Evolutionary conservation across 2,329 filamentous ascomycete genomes (phyloP), one percentile per base, ranked within the genome.

Genomic region (Colletotrichum sp.): DNA sequence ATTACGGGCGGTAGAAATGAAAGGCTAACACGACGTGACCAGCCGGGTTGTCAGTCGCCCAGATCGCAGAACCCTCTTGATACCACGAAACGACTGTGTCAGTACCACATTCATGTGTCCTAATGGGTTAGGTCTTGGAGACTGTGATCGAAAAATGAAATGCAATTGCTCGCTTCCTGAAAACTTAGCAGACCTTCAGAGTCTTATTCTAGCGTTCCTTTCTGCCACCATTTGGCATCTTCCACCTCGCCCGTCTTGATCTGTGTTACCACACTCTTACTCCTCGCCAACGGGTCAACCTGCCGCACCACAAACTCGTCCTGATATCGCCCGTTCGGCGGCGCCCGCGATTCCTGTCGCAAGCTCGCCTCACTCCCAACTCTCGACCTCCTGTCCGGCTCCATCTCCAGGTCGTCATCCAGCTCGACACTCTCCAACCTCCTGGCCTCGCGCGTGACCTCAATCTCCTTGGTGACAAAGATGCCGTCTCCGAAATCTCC

Each of bases 331-430:
- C n/a, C 58, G 12, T 8, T 27, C 31, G 11, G 27, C 15, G 15
- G 36, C 55, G 66, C 65, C 15, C 13, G 11, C 51, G 61, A 11
- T 8, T 73, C 72, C 51, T 74, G 72, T n/a, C 72, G 64, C n/a
- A 74, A 38, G n/a, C 72, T 74, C 18, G 72, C 72, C 70, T 74
- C 72, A 15, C 72, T 74, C 58, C 72, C 69, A 8, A 69, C 69
- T 13, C 72, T 62, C 24, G 69, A 72, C 16, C 70, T 36, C 21
- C 72, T 61, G 27, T 38, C 72, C 43, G 69, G 21, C 47, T 74
- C 72, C 21, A 67, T 27, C 15, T 68, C 72, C 8, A 72, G 18
- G 69, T 69, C 72, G 29, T 74, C 72, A 12, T 73, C 71, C 34
- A 73, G 62, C 43, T 71, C 62, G 3, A 69, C 36, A 5, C 72